phyloP scores from a whole-genome alignment of 192 early-diverging fungal species.

The Coemansia sp. region DNA sequence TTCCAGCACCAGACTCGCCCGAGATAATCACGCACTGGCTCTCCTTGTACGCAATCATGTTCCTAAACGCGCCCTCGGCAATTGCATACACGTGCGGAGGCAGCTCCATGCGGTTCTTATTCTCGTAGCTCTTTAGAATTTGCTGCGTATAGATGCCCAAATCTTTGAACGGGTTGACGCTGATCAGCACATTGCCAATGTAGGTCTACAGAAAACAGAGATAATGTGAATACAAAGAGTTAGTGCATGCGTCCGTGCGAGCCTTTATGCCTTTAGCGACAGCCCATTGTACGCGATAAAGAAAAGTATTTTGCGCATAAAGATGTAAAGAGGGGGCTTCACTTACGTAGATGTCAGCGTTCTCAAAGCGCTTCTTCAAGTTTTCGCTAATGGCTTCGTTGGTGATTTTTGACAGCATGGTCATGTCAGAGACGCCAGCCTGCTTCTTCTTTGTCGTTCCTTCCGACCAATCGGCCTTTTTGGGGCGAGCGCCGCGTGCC shows the following conservation, averaged over 20 bases:
- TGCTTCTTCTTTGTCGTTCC: constrained; percentile 73
- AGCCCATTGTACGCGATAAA: constrained; percentile 1
- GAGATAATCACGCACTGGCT: constrained; percentile 99
- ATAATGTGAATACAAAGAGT: constrained; percentile 1
- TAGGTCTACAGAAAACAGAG: constrained; percentile 67
- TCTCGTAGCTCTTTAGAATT: constrained; percentile 84
- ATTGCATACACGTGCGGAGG: constrained; percentile 99
- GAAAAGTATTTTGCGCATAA: constrained; percentile 5
- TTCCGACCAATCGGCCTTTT: constrained; percentile 78
- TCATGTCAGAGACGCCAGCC: constrained; percentile 87
- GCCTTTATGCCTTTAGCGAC: constrained; percentile 8
- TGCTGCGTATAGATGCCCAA: constrained; percentile 93
- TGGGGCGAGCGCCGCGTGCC: constrained; percentile 50
- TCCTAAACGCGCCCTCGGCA: constrained; percentile 88
- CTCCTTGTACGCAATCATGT: constrained; percentile 98
- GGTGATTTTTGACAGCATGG: constrained; percentile 89
- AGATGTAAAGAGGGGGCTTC: constrained; percentile 1
- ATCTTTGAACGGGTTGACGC: constrained; percentile 97
- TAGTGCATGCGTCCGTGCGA: constrained; percentile 35
- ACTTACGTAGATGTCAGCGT: constrained; percentile 88
- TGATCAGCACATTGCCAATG: constrained; percentile 88
- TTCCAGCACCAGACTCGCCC: constrained; percentile 94
- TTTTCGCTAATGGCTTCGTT: constrained; percentile 97
- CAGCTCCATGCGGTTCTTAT: constrained; percentile 85
- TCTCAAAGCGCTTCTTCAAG: constrained; percentile 85